Conservation (phyloP, 1,284 basidiomycete genomes). For the Sporisorium exsertum region DNA sequence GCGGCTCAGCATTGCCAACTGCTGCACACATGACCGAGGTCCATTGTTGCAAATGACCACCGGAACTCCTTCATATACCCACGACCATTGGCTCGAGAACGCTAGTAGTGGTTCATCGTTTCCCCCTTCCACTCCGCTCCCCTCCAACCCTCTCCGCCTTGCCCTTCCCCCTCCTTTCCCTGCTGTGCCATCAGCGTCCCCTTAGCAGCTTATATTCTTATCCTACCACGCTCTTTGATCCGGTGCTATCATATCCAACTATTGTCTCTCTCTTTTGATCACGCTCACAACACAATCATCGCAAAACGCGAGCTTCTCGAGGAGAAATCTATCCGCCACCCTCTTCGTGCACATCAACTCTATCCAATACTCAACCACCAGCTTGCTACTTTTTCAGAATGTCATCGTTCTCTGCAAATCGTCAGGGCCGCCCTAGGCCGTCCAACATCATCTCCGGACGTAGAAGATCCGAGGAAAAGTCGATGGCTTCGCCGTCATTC, state of each 20-base stretch:
- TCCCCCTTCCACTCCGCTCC: slow-evolving; percentile 1
- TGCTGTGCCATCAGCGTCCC: neutral
- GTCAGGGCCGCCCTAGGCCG: slow-evolving; percentile 39
- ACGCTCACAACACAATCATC: neutral
- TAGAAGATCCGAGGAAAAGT: slow-evolving; percentile 34
- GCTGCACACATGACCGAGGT: neutral
- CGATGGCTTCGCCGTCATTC: slow-evolving; percentile 50
- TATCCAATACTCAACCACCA: neutral
- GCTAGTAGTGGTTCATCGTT: neutral
- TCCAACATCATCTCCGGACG: slow-evolving; percentile 31
- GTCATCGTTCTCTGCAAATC: slow-evolving; percentile 38
- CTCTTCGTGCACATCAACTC: neutral
- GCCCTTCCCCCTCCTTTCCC: neutral
- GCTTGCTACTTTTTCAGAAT: neutral
- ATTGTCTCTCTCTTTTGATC: slow-evolving; percentile 6
- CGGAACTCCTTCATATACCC: slow-evolving; percentile 8
- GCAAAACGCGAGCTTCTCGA: neutral
- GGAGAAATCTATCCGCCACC: neutral
- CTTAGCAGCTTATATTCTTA: neutral
- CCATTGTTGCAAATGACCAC: neutral
- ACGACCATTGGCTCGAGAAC: neutral
- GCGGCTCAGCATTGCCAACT: neutral
- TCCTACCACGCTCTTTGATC: slow-evolving; percentile 12
- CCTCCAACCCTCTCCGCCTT: neutral
- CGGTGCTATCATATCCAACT: neutral